phyloP scores from a whole-genome alignment of 2,329 filamentous ascomycete genomes.

The Pseudohalonectria lignicola region DNA sequence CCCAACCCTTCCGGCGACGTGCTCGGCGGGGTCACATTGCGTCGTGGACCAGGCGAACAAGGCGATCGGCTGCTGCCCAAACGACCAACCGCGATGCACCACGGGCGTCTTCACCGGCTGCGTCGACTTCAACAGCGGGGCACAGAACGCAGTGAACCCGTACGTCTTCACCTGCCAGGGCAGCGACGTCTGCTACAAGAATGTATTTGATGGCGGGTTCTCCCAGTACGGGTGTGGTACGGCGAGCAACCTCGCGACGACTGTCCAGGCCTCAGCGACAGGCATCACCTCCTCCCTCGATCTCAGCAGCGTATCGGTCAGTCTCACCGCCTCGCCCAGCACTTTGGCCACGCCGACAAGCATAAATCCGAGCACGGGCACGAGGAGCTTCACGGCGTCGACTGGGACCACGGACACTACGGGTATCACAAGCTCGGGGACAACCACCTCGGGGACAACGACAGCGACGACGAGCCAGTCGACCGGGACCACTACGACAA shows the following conservation, averaged over 20 bases:
- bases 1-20: conserved; percentile 41
- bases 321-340: conserved; percentile 26
- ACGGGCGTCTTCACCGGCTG: conserved; percentile 47
- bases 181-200: conserved; percentile 41
- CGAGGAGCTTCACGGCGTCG: conserved; percentile 2
- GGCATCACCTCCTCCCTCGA: conserved; percentile 25
- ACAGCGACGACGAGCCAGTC: conserved; percentile 6
- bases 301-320: conserved; percentile 26
- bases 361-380: conserved; percentile 18
- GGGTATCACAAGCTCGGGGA: too few species aligned
- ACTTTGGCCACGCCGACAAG: conserved; percentile 29
- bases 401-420: conserved; percentile 8
- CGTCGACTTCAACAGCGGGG: conserved; percentile 37
- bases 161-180: conserved; percentile 46
- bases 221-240: conserved; percentile 47
- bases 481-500: conserved; percentile 4
- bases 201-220: conserved; percentile 42
- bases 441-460: conserved; percentile 2
- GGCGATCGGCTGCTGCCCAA: conserved; percentile 30
- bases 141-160: conserved; percentile 40
- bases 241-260: conserved; percentile 33
- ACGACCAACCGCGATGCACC: conserved; percentile 35
- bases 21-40: conserved; percentile 41
- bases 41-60: conserved; percentile 30
- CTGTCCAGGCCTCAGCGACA: conserved; percentile 32